Evolutionary conservation across 208 protist genomes (phyloP), one percentile per base, ranked within the genome.

Genomic region (Plasmodiophora brassicae): DNA sequence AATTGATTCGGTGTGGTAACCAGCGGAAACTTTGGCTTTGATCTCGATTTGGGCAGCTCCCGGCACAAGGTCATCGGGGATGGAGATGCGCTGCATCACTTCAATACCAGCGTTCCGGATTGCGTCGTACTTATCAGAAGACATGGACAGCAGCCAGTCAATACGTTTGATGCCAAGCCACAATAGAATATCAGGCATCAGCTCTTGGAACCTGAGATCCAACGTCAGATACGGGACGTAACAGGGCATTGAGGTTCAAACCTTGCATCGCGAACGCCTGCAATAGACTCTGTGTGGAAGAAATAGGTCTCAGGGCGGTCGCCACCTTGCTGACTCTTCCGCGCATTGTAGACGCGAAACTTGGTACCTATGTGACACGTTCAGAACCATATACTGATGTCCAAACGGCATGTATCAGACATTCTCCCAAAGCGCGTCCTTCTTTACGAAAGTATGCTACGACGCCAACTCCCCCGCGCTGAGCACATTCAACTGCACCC

Each of bases 381-480:
- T 87, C 1, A 72, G 54, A 25, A 32, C 14, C 38, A 20, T 1
- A 1, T 72, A 1, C 32, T 36, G 45, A 28, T 25, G 10, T 57
- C 14, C n/a, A 44, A 38, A 45, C 0, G 32, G 84, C 78, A 88
- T 78, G 84, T 88, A 89, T 91, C 36, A 78, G 90, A 50, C 89
- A 88, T 60, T 92, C 89, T 22, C 90, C 90, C 0, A 91, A 84
- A 1, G 90, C 78, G 28, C 90, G 85, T 8, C 90, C 90, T 32
- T 92, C 90, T 72, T 92, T 92, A 1, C 90, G 85, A 89, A 88
- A 90, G 89, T 92, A 92, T 10, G 90, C 90, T 45, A 92, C 89
- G 43, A 92, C 53, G 36, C 90, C 90, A 0, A 91, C 89, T 44
- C 90, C 90, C 38, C 90, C 90, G 1, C 45, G 43, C 78, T 91